Evolutionary conservation across 768 basidiomycete species (phyloP), one percentile per base, ranked within the genome.

Genomic region (Psilocybe cyanescens): DNA sequence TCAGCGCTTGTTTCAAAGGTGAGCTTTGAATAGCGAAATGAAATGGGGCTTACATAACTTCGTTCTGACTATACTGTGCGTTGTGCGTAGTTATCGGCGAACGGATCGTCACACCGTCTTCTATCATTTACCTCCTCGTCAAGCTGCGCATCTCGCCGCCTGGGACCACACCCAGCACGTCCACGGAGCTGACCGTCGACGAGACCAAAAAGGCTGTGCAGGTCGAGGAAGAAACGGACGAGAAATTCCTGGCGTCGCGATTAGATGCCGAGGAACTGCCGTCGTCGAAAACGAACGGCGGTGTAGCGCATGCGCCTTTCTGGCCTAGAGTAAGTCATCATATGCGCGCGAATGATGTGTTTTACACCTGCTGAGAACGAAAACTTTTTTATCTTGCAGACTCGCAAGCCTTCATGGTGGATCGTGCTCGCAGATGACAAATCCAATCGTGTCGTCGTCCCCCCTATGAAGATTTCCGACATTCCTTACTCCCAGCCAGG

Each of bases 351-450:
- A 45, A 30, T 30, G 33, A 28, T 49, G 37, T 44, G 19, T 12
- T 16, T 47, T 3, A 1, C 24, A 52, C 19, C 35, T 47, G 52
- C 7, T 53, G 16, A 19, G 19, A 19, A 19, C 19, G 19, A 19
- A 0, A 12, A 14, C 9, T 3, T 19, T 44, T 29, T 53, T 54
- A 39, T 44, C 67, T 35, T 59, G 5, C 56, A 96, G 93, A 82
- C 88, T 58, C 94, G 95, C 61, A 96, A 92, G 75, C 91, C 96
- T 0, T 82, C 86, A 24, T 99, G 94, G 94, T 96, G 95, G 91
- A 79, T 97, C 55, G 83, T 97, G 9, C 85, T 97, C 19, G 92
- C 90, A 0, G 95, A 97, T 70, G 88, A 91, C 62, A 95, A 95
- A 74, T 83, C 86, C 12, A 89, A 91, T 73, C 85, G 88, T 31